Percentiles rank a stretch among this genome's conserved stretches.
Conservation (phyloP, 257 asterid genomes). For the Solanum paucissectum region DNA sequence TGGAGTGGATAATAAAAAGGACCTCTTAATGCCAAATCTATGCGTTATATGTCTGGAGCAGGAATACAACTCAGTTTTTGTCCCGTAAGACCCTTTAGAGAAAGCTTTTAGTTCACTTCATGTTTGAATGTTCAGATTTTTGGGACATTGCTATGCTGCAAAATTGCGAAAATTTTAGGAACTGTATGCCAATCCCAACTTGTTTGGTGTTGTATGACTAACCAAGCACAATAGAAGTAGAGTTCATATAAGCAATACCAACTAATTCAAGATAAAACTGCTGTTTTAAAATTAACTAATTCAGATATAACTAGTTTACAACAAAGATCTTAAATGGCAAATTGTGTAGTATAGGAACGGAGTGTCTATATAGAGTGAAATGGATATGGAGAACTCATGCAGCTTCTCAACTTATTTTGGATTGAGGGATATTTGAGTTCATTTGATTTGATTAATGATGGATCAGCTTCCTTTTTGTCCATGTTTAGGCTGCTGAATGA, state of each 20-base stretch:
- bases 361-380: neutral
- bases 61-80: slow-evolving; percentile 88
- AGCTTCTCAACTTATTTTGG: neutral
- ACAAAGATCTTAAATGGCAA: neutral
- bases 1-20: slow-evolving; percentile 42
- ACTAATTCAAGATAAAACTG: neutral
- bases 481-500: neutral
- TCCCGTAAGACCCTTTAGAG: slow-evolving; percentile 59
- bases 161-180: neutral
- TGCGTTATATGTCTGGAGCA: slow-evolving; percentile 96
- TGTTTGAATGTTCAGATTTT: neutral
- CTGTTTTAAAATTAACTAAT: neutral
- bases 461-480: neutral
- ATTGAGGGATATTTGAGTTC: neutral
- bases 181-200: neutral
- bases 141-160: neutral
- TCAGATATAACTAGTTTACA: neutral
- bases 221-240: neutral
- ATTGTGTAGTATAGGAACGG: neutral
- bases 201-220: neutral
- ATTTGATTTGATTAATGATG: neutral
- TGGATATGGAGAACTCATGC: neutral
- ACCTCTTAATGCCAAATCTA: slow-evolving; percentile 58
- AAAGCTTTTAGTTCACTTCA: neutral
- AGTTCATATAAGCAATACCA: neutral